A percentile compares a stretch with the other conserved stretches of the same genome.
These are phyloP conservation scores for Apiotrichum brassicae DNA, from an alignment of 1,284 basidiomycete species.

Conservation along the genomic window DNA sequence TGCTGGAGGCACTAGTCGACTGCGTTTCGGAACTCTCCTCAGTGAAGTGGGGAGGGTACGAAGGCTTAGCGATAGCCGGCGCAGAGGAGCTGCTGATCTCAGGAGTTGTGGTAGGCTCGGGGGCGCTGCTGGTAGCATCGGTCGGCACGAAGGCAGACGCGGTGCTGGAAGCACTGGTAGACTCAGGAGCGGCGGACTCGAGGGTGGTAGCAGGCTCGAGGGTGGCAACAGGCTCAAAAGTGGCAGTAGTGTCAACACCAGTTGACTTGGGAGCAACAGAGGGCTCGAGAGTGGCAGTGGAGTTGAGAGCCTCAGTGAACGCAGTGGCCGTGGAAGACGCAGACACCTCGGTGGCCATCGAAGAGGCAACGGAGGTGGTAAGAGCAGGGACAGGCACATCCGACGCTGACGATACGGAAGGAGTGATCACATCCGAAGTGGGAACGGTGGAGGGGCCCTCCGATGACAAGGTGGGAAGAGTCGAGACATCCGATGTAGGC, in stretches of 20 bases:
- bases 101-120: no score
- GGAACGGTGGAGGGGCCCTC: no score
- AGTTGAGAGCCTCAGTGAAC: no score
- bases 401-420: no score
- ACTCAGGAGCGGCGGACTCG: background rate
- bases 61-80: background rate
- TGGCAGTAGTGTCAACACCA: background rate
- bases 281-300: background rate
- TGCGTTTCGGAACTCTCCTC: background rate
- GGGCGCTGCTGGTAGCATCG: no score
- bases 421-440: no score
- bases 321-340: background rate
- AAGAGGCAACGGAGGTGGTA: background rate
- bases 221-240: background rate
- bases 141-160: no score
- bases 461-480: background rate
- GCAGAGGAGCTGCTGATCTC: no score
- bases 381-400: no score
- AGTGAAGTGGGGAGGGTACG: constrained; percentile 1
- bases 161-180: constrained; percentile 1
- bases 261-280: no score
- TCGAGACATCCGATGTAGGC: background rate
- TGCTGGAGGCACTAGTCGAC: background rate
- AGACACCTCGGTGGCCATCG: background rate
- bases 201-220: no score